Evolutionary conservation across 2,329 filamentous ascomycete genomes (phyloP).

Genomic region (Colletotrichum limetticola): DNA sequence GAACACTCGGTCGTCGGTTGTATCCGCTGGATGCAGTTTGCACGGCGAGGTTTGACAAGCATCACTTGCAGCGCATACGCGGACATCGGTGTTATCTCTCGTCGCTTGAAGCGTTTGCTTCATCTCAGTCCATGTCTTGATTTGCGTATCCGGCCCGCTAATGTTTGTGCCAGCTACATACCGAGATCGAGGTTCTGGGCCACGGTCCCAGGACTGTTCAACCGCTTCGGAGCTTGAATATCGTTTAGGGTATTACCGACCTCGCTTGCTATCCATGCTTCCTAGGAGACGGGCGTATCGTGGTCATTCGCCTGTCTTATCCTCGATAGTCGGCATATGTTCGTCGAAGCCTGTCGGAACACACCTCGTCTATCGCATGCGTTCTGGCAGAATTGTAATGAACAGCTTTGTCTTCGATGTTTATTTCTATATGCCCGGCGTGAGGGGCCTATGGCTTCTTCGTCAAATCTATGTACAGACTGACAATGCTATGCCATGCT

Average conservation of each 20-base stretch:
- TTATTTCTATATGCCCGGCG: neutral
- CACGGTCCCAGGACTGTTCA: neutral
- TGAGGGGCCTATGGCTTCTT: neutral
- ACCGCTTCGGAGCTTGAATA: neutral
- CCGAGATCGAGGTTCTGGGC: slow-evolving; percentile 17
- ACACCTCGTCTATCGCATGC: neutral
- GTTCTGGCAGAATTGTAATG: neutral
- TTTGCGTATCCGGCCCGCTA: neutral
- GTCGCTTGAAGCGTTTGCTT: neutral
- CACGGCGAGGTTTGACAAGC: neutral
- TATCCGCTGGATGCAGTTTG: neutral
- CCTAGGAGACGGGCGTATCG: neutral
- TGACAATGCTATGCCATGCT: too few species aligned
- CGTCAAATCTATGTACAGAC: neutral
- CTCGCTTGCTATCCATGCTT: neutral
- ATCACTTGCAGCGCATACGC: neutral
- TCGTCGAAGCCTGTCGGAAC: neutral
- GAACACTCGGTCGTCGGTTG: slow-evolving; percentile 18
- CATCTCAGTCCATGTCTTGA: neutral
- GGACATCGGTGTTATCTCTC: neutral
- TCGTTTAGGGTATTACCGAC: neutral
- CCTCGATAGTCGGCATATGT: neutral
- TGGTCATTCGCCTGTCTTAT: neutral
- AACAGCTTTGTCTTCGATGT: neutral
- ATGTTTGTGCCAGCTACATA: slow-evolving; percentile 3